phyloP scores from a whole-genome alignment of 2,329 filamentous ascomycete species.

The Aspergillus sp. region DNA sequence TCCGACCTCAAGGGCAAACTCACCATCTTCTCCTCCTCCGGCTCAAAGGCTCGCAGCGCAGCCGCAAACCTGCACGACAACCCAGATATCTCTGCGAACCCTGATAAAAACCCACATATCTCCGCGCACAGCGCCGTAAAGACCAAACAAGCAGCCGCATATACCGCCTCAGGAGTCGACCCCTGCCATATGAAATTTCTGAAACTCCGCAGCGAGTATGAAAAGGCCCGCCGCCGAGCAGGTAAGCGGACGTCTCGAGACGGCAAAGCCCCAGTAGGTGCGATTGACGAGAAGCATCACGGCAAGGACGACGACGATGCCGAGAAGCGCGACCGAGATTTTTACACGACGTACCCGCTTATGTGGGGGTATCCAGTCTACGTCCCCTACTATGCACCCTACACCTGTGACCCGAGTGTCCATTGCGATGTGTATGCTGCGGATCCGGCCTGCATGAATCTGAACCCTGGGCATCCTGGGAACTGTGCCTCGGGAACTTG shows the following conservation, averaged over 20 bases:
- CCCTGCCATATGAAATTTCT: slow-evolving; percentile 38
- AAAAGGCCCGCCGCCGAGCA: slow-evolving; percentile 39
- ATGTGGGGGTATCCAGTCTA: slow-evolving; percentile 52
- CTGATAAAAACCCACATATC: slow-evolving; percentile 68
- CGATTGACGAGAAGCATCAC: not conserved
- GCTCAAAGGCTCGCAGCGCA: slow-evolving; percentile 57
- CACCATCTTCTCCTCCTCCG: slow-evolving; percentile 44
- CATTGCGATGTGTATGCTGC: slow-evolving; percentile 47
- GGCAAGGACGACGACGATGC: not conserved
- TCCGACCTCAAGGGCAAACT: slow-evolving; percentile 55
- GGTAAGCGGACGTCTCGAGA: slow-evolving; percentile 39
- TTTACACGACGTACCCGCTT: slow-evolving; percentile 37
- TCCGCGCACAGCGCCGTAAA: slow-evolving; percentile 72
- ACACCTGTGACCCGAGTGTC: slow-evolving; percentile 50
- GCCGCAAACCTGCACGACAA: slow-evolving; percentile 52
- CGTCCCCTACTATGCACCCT: slow-evolving; percentile 53
- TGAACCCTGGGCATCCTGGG: slow-evolving; percentile 45
- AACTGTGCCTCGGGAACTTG: slow-evolving; percentile 55
- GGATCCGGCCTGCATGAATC: slow-evolving; percentile 52
- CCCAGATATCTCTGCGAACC: slow-evolving; percentile 50
- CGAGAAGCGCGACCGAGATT: not conserved
- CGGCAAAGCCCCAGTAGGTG: slow-evolving; percentile 22
- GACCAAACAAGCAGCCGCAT: slow-evolving; percentile 9
- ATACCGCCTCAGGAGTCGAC: slow-evolving; percentile 1
- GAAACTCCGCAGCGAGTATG: slow-evolving; percentile 61